Evolutionary conservation across 2,329 filamentous ascomycete genomes (phyloP).

Genomic region (Annulohypoxylon truncatum): DNA sequence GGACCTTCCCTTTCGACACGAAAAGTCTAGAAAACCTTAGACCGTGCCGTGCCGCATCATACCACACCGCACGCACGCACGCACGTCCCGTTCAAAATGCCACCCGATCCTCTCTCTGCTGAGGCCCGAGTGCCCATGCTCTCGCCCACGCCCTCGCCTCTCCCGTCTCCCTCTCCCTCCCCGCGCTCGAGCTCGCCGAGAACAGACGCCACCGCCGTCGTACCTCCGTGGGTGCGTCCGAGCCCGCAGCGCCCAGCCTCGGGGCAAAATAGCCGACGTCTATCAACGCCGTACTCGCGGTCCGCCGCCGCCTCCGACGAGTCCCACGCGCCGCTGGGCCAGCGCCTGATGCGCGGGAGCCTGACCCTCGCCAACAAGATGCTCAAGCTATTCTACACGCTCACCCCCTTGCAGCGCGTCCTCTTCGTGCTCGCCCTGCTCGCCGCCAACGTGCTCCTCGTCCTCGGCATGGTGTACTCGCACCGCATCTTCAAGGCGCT

Average conservation of each 20-base stretch:
- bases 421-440: slow-evolving; percentile 65
- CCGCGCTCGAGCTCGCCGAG: slow-evolving; percentile 48
- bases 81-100: slow-evolving; percentile 54
- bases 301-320: slow-evolving; percentile 35
- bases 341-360: slow-evolving; percentile 57
- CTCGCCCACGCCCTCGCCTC: slow-evolving; percentile 48
- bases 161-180: slow-evolving; percentile 43
- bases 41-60: too few relatives aligned
- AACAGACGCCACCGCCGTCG: slow-evolving; percentile 56
- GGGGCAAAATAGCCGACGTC: slow-evolving; percentile 51
- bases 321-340: slow-evolving; percentile 48
- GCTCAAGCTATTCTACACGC: slow-evolving; percentile 62
- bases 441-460: slow-evolving; percentile 63
- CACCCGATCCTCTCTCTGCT: slow-evolving; percentile 56
- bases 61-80: too few relatives aligned
- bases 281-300: slow-evolving; percentile 57
- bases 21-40: background rate
- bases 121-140: slow-evolving; percentile 61
- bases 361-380: slow-evolving; percentile 57
- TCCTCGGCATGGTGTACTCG: slow-evolving; percentile 82
- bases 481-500: slow-evolving; percentile 82
- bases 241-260: slow-evolving; percentile 29
- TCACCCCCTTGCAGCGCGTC: slow-evolving; percentile 71
- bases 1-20: too few relatives aligned
- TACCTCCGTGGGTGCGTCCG: slow-evolving; percentile 57